Evolutionary conservation across 2,329 filamentous ascomycete genomes (phyloP), one percentile per base, ranked within the genome.

Genomic region (Monosporascus ibericus): DNA sequence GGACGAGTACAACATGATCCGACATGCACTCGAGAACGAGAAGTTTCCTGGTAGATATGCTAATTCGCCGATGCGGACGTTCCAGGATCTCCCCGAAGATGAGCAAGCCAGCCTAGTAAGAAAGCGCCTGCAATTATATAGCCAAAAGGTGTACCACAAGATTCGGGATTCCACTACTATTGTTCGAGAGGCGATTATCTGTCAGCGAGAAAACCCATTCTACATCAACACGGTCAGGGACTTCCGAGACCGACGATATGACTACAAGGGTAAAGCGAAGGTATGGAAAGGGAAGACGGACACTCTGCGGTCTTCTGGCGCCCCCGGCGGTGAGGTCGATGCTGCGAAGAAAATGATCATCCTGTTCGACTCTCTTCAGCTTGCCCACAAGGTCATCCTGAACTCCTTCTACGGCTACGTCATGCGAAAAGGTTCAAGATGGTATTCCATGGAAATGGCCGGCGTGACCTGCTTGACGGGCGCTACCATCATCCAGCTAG

Each of bases 401-500:
- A 99, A 99, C 75, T 96, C 91, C 52, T 99, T 99, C 75, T 99
- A 99, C 62, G 94, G 94, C 58, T 99, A 99, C 67, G 94, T 97
- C 68, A 99, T 99, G 94, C 82, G 94, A 74, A 99, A 99, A 69
- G 94, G 94, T 36, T 99, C 94, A 38, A 85, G 94, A 51, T 99
- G 94, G 94, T 99, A 99, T 68, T 99, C 94, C 18, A 86, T 99
- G 81, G 94, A 99, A 68, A 99, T 99, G 94, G 94, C 95, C 17
- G 94, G 94, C 62, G 94, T 99, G 5, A 99, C 94, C 42, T 99
- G 94, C 73, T 75, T 99, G 68, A 99, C 94, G 1, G 94, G 94
- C 56, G 94, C 94, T 34, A 89, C 86, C 42, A 99, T 99, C 67
- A 99, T 99, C 68, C 94, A 99, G 66, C 85, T 99, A 80, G 95